Percentiles rank a stretch among this genome's conserved stretches.
phyloP scores from a whole-genome alignment of 305 asterid species.

The Fraxinus nigra region DNA sequence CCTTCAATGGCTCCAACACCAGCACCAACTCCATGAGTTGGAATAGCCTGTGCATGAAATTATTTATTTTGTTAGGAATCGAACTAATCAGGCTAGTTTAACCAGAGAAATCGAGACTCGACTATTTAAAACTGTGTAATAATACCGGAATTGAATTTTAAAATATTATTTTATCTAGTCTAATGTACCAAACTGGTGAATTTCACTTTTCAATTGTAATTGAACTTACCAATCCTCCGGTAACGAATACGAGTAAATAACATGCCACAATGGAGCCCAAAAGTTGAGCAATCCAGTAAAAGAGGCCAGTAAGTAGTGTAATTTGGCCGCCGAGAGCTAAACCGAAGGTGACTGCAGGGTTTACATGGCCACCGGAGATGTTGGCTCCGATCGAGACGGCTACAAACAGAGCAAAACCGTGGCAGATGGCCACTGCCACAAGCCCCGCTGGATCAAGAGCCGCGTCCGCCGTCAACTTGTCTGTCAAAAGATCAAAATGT shows the following conservation, averaged over 20 bases:
- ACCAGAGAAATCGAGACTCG: not conserved
- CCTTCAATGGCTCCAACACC: constrained; percentile 65
- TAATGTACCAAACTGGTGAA: not conserved
- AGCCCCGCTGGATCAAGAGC: constrained; percentile 76
- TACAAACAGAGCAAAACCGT: constrained; percentile 73
- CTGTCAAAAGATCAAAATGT: constrained; percentile 27
- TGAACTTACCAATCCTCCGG: constrained; percentile 66
- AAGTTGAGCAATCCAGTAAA: constrained; percentile 80
- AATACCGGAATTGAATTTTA: not conserved
- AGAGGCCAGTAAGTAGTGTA: constrained; percentile 68
- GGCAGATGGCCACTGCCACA: constrained; percentile 72
- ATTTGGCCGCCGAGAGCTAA: constrained; percentile 80
- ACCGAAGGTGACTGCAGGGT: constrained; percentile 90
- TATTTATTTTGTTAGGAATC: not conserved
- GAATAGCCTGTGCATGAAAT: constrained; percentile 53
- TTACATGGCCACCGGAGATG: constrained; percentile 91
- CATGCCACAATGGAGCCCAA: constrained; percentile 62
- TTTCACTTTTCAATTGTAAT: not conserved
- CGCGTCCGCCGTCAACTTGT: constrained; percentile 62
- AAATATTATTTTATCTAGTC: not conserved
- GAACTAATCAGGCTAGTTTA: not conserved
- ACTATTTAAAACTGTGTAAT: not conserved
- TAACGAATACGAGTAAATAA: constrained; percentile 58
- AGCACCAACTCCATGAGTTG: constrained; percentile 52
- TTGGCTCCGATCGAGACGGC: constrained; percentile 76